phyloP scores from a whole-genome alignment of 2,329 filamentous ascomycete species.

The Fusarium solani-melongenae region DNA sequence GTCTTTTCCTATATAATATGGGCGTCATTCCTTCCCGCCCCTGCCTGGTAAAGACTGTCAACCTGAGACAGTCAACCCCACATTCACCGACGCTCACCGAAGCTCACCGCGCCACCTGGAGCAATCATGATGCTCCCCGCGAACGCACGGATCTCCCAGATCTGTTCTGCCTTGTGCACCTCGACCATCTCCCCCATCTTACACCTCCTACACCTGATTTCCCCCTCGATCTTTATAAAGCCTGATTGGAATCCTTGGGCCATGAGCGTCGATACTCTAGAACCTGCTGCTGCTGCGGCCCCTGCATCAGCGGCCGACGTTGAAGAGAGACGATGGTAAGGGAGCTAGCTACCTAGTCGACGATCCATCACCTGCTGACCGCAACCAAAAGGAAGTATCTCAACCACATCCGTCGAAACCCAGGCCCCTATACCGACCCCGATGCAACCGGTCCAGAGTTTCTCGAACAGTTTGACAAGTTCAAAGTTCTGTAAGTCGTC shows the following conservation, averaged over 20 bases:
- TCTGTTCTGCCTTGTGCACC: constrained; percentile 7
- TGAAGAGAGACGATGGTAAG: constrained; percentile 51
- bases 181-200: constrained; percentile 1
- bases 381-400: constrained; percentile 76
- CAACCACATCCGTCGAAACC: constrained; percentile 79
- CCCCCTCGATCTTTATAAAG: not conserved
- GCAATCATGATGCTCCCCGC: constrained; percentile 35
- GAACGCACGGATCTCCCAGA: constrained; percentile 36
- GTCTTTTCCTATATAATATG: not conserved
- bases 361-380: constrained; percentile 10
- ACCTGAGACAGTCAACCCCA: constrained; percentile 41
- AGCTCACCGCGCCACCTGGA: constrained; percentile 43
- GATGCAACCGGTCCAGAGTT: constrained; percentile 64
- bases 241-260: not conserved
- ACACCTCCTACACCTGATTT: not conserved
- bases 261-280: constrained; percentile 43
- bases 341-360: constrained; percentile 20
- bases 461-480: constrained; percentile 69
- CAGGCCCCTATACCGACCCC: constrained; percentile 84
- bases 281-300: not conserved
- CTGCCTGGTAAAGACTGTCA: constrained; percentile 4
- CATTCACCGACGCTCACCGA: constrained; percentile 50
- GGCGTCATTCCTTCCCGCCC: not conserved
- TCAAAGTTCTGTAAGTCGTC: constrained; percentile 77
- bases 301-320: constrained; percentile 23